Evolutionary conservation across 1,284 basidiomycete species (phyloP).

Genomic region (Apiotrichum brassicae): DNA sequence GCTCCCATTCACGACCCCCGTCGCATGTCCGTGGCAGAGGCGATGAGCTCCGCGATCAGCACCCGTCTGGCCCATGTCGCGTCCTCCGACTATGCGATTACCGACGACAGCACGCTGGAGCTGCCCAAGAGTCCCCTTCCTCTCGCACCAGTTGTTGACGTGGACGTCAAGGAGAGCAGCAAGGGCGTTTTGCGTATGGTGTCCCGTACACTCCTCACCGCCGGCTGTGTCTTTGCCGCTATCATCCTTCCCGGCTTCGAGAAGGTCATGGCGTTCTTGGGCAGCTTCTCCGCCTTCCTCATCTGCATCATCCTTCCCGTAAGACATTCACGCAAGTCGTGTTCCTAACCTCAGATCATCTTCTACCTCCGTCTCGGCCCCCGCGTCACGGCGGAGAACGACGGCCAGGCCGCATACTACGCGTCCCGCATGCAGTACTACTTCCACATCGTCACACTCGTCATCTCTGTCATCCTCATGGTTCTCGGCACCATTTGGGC

Average conservation of each 20-base stretch:
- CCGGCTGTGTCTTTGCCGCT: constrained; percentile 28
- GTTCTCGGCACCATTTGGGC: constrained; percentile 70
- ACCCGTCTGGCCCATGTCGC: constrained; percentile 5
- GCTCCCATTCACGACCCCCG: not conserved
- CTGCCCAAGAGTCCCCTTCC: constrained; percentile 4
- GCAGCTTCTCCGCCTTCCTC: constrained; percentile 77
- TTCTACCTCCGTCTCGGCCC: constrained; percentile 41
- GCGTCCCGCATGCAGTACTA: constrained; percentile 49
- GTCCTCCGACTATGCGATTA: constrained; percentile 10
- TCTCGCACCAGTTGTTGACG: not conserved
- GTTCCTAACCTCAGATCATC: constrained; percentile 21
- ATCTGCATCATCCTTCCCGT: constrained; percentile 77
- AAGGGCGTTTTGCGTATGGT: constrained; percentile 28
- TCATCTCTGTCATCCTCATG: constrained; percentile 59
- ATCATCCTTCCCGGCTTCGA: constrained; percentile 49
- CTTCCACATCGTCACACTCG: constrained; percentile 57
- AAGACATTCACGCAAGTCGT: not conserved
- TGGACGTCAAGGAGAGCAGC: constrained; percentile 5
- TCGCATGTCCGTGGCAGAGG: not conserved
- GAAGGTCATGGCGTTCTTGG: constrained; percentile 82
- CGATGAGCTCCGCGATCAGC: constrained; percentile 10
- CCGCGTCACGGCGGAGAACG: constrained; percentile 11
- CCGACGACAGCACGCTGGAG: constrained; percentile 1
- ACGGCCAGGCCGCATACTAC: constrained; percentile 52
- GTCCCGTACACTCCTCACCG: constrained; percentile 34